Conservation (phyloP, 2,329 filamentous ascomycete species). For the Alternaria brassicae region DNA sequence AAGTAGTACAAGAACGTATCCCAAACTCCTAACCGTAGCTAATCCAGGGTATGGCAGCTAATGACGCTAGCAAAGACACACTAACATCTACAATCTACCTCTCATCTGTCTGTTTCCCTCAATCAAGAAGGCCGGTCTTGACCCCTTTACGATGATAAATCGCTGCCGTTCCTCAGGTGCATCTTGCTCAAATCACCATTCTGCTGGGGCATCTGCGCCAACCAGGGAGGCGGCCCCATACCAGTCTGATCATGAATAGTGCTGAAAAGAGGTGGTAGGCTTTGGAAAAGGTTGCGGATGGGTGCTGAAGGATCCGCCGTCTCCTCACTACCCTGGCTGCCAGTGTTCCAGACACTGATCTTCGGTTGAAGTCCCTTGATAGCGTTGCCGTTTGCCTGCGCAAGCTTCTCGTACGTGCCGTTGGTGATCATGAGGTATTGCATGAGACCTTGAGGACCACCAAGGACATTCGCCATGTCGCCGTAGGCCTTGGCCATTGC, state of each 20-base stretch:
- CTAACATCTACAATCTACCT: not conserved
- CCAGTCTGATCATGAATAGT: slow-evolving; percentile 92
- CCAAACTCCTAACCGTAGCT: slow-evolving; percentile 9
- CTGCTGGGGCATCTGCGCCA: slow-evolving; percentile 60
- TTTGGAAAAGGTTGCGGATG: slow-evolving; percentile 84
- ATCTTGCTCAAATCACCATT: slow-evolving; percentile 28
- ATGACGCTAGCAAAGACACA: slow-evolving; percentile 4
- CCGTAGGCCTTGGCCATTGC: slow-evolving; percentile 84
- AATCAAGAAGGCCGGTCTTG: not conserved
- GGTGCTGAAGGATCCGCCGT: slow-evolving; percentile 65
- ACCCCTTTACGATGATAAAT: slow-evolving; percentile 17
- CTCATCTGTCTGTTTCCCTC: not conserved
- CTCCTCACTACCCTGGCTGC: slow-evolving; percentile 56
- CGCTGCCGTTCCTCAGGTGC: slow-evolving; percentile 38
- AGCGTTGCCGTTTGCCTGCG: slow-evolving; percentile 77
- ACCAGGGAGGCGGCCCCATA: slow-evolving; percentile 79
- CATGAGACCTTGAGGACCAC: slow-evolving; percentile 77
- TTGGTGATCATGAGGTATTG: slow-evolving; percentile 90
- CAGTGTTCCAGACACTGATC: slow-evolving; percentile 91
- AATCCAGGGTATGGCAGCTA: slow-evolving; percentile 16
- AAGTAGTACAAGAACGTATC: not conserved
- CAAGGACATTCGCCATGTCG: slow-evolving; percentile 74
- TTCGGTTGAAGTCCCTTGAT: slow-evolving; percentile 82
- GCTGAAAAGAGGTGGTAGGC: slow-evolving; percentile 78
- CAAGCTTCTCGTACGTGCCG: slow-evolving; percentile 78